A percentile compares a stretch with the other conserved stretches of the same genome.
phyloP scores from a whole-genome alignment of 768 basidiomycete species.

The Kwoniella mangroviensis region DNA sequence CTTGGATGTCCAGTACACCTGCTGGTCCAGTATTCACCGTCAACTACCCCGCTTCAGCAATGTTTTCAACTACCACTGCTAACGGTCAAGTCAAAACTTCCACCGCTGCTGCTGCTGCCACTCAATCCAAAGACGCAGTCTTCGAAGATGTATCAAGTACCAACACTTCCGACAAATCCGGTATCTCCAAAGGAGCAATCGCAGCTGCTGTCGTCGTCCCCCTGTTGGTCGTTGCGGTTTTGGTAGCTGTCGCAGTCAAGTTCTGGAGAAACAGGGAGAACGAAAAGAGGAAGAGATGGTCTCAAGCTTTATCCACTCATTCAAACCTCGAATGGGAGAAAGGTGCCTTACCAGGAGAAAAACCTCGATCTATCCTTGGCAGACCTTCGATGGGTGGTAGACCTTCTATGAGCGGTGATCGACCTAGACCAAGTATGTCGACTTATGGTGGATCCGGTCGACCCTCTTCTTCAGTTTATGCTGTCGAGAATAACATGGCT shows the following conservation, averaged over 20 bases:
- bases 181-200: slow-evolving; percentile 53
- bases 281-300: slow-evolving; percentile 57
- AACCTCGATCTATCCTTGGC: slow-evolving; percentile 45
- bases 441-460: slow-evolving; percentile 29
- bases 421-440: slow-evolving; percentile 35
- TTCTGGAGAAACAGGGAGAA: slow-evolving; percentile 53
- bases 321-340: slow-evolving; percentile 56
- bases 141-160: slow-evolving; percentile 48
- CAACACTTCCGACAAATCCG: slow-evolving; percentile 22
- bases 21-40: slow-evolving; percentile 56
- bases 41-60: slow-evolving; percentile 49
- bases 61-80: slow-evolving; percentile 45
- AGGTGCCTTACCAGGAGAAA: slow-evolving; percentile 46
- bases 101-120: slow-evolving; percentile 46
- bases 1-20: slow-evolving; percentile 45
- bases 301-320: slow-evolving; percentile 51
- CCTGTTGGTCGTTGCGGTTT: slow-evolving; percentile 41
- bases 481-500: slow-evolving; percentile 55
- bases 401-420: slow-evolving; percentile 21
- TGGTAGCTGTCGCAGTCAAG: slow-evolving; percentile 48
- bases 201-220: slow-evolving; percentile 57
- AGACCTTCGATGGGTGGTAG: slow-evolving; percentile 38
- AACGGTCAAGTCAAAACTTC: slow-evolving; percentile 42
- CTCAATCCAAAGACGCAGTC: slow-evolving; percentile 47
- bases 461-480: slow-evolving; percentile 48